phyloP scores from a whole-genome alignment of 148 eudicot species.

The Persicaria maculosa region DNA sequence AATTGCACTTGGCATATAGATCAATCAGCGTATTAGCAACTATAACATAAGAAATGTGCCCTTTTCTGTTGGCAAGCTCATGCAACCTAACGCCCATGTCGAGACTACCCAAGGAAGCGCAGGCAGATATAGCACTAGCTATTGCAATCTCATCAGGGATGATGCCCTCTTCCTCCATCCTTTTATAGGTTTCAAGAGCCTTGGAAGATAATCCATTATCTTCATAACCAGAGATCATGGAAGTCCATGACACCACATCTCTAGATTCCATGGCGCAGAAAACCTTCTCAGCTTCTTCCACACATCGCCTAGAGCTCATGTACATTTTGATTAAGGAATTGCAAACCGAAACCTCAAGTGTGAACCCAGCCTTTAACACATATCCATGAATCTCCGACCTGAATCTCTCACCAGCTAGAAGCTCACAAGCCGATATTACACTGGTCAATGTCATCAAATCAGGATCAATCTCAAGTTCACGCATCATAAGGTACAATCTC shows the following conservation, averaged over 20 bases:
- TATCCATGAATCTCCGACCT: slow-evolving; percentile 68
- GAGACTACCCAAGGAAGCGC: slow-evolving; percentile 62
- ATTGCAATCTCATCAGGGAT: slow-evolving; percentile 68
- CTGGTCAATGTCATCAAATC: slow-evolving; percentile 84
- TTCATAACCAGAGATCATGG: slow-evolving; percentile 85
- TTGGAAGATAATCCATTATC: slow-evolving; percentile 52
- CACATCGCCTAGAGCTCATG: slow-evolving; percentile 51
- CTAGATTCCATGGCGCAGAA: slow-evolving; percentile 47
- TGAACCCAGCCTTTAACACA: slow-evolving; percentile 35
- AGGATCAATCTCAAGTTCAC: slow-evolving; percentile 38
- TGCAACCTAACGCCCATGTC: slow-evolving; percentile 64
- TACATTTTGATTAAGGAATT: slow-evolving; percentile 69
- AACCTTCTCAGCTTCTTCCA: slow-evolving; percentile 66
- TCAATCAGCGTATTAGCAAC: slow-evolving; percentile 74
- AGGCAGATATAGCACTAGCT: slow-evolving; percentile 63
- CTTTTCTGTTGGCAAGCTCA: slow-evolving; percentile 53
- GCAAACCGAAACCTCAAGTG: slow-evolving; percentile 51
- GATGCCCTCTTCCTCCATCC: slow-evolving; percentile 57
- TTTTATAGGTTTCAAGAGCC: slow-evolving; percentile 54
- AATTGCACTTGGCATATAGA: slow-evolving; percentile 66
- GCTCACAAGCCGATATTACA: slow-evolving; percentile 76
- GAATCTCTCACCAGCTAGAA: slow-evolving; percentile 44
- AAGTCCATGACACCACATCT: slow-evolving; percentile 86
- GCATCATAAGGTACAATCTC: slow-evolving; percentile 53
- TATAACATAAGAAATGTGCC: slow-evolving; percentile 46